Conservation (phyloP, 1,284 basidiomycete genomes). For the Filobasidium uniguttulatum region DNA sequence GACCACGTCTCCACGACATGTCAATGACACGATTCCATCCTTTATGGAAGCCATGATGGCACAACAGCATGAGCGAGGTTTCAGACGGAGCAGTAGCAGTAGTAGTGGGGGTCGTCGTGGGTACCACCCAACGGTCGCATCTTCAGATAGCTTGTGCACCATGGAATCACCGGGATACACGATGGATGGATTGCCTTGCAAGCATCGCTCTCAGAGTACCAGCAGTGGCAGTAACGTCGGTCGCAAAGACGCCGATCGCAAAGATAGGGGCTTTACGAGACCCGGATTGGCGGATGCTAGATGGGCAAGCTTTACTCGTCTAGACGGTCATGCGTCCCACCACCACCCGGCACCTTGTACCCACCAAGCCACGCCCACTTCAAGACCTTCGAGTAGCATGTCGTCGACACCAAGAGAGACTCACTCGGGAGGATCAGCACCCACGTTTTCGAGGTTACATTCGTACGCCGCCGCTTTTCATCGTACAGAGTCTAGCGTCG, state of each 20-base stretch:
- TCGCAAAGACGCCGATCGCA: too few species aligned
- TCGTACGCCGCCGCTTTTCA: constrained; percentile 10
- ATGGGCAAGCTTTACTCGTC: background rate
- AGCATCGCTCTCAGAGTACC: too few species aligned
- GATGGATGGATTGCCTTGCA: too few species aligned
- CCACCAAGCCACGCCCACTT: background rate
- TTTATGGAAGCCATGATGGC: background rate
- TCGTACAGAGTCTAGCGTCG: constrained; percentile 6
- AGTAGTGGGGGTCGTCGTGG: constrained; percentile 6
- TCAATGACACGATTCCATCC: background rate
- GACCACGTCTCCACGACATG: too few species aligned
- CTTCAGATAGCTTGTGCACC: constrained; percentile 10
- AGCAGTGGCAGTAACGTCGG: too few species aligned
- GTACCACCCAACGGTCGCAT: constrained; percentile 2
- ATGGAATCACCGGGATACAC: too few species aligned
- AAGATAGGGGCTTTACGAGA: too few species aligned
- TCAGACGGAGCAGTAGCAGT: constrained; percentile 1
- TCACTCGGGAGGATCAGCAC: background rate
- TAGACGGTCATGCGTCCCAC: too few species aligned
- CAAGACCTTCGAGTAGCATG: background rate
- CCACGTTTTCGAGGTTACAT: background rate
- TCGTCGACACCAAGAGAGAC: background rate
- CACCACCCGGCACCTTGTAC: too few species aligned
- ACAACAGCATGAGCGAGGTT: too few species aligned
- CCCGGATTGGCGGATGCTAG: background rate